Evolutionary conservation across 768 basidiomycete species (phyloP).

Genomic region (Pholiota molesta): DNA sequence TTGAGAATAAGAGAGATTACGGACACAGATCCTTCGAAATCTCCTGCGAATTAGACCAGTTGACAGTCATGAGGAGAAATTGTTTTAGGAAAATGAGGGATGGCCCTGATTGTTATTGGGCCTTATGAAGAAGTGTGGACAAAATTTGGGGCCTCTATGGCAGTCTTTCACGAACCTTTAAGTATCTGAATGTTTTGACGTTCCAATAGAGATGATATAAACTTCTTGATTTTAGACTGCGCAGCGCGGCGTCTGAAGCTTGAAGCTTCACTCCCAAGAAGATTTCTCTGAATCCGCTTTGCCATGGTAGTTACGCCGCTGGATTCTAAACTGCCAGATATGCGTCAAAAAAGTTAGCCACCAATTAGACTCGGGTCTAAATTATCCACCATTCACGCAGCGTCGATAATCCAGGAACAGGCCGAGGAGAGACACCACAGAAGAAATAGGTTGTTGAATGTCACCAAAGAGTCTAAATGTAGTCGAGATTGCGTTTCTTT

Average conservation of each 20-base stretch:
- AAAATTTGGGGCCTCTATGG: background rate
- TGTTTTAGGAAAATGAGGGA: background rate
- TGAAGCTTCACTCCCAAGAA: background rate
- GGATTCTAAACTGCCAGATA: constrained; percentile 3
- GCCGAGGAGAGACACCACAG: background rate
- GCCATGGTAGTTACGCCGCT: constrained; percentile 7
- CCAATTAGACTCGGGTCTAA: background rate
- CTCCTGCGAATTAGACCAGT: constrained; percentile 52
- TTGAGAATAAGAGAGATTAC: constrained; percentile 1
- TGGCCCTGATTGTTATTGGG: no score
- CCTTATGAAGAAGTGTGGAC: no score
- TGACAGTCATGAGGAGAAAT: constrained; percentile 24
- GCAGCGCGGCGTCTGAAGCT: background rate
- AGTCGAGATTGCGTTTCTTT: no score
- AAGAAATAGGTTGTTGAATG: no score
- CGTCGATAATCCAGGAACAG: background rate
- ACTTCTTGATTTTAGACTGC: background rate
- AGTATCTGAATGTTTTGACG: background rate
- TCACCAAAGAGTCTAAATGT: no score
- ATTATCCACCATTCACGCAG: background rate
- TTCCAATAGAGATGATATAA: background rate
- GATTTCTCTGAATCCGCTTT: constrained; percentile 3
- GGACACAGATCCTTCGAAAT: constrained; percentile 45
- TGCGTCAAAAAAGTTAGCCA: constrained; percentile 8
- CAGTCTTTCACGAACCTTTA: background rate